phyloP scores from a whole-genome alignment of 169 alveolate genomes.

The Plasmodium yoelii region DNA sequence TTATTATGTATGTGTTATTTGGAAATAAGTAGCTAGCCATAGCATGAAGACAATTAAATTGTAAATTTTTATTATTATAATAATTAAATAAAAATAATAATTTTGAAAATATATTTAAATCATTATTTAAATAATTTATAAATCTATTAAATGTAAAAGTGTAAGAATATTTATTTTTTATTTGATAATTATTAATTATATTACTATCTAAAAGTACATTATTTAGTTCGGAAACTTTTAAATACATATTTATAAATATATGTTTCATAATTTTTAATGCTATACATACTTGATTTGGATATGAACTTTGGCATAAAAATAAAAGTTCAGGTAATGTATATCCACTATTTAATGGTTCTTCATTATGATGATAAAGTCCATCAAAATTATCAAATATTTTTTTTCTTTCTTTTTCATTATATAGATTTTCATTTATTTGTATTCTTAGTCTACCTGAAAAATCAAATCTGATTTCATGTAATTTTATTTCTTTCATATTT shows the following conservation, averaged over 20 bases:
- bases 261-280: constrained; percentile 71
- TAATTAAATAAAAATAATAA: constrained; percentile 11
- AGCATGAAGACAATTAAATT: constrained; percentile 42
- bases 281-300: constrained; percentile 82
- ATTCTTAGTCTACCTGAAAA: constrained; percentile 79
- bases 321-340: constrained; percentile 85
- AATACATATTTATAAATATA: constrained; percentile 20
- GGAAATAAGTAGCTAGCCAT: constrained; percentile 69
- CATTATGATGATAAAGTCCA: constrained; percentile 83
- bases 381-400: constrained; percentile 67
- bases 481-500: constrained; percentile 52
- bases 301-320: constrained; percentile 81
- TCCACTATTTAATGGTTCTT: constrained; percentile 83
- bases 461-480: constrained; percentile 83
- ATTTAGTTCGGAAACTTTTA: constrained; percentile 1
- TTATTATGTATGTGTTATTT: constrained; percentile 19
- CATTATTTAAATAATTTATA: constrained; percentile 46
- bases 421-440: constrained; percentile 33
- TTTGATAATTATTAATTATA: neutral
- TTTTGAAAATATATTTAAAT: constrained; percentile 40
- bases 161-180: constrained; percentile 32
- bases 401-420: constrained; percentile 38
- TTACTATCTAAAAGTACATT: neutral
- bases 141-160: constrained; percentile 55
- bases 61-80: constrained; percentile 30